These are phyloP conservation scores for Clavariopsis aquatica DNA, from an alignment of 495 filamentous ascomycete species.

Conservation along the genomic window DNA sequence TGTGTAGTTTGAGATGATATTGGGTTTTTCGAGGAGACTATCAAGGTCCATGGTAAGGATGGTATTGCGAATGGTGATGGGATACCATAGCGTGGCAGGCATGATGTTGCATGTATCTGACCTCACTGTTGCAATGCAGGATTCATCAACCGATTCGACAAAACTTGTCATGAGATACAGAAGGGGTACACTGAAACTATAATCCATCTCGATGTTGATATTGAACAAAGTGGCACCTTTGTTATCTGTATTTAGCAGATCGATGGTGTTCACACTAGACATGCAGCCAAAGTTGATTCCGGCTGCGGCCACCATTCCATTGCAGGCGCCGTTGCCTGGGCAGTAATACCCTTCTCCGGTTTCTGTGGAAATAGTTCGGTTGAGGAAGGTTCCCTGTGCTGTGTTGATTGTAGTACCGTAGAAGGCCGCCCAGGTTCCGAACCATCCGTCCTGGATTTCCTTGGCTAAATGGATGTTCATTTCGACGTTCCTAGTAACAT, in stretches of 20 bases:
- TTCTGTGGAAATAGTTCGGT: constrained; percentile 5
- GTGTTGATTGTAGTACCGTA: not conserved
- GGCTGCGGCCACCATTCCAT: constrained; percentile 12
- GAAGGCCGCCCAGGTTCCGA: constrained; percentile 8
- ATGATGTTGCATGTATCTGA: constrained; percentile 30
- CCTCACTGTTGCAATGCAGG: constrained; percentile 21
- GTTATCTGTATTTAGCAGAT: constrained; percentile 9
- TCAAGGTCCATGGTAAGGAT: constrained; percentile 11
- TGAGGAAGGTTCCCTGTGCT: constrained; percentile 7
- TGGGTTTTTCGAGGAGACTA: not conserved
- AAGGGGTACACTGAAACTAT: constrained; percentile 17
- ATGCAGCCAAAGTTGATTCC: constrained; percentile 27
- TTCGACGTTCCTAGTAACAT: constrained; percentile 5
- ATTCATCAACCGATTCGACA: constrained; percentile 11
- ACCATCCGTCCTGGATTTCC: constrained; percentile 21
- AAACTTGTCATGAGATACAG: constrained; percentile 20
- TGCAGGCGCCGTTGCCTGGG: constrained; percentile 19
- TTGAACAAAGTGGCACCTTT: constrained; percentile 19
- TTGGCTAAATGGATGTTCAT: constrained; percentile 30
- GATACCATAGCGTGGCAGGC: constrained; percentile 28
- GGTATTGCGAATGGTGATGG: constrained; percentile 18
- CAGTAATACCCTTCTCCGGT: constrained; percentile 1
- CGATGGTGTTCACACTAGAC: not conserved
- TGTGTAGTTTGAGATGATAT: constrained; percentile 24
- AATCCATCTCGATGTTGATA: constrained; percentile 15